These are phyloP conservation scores for Thielaviopsis punctulata DNA, from an alignment of 2,329 filamentous ascomycete genomes.

Conservation along the genomic window DNA sequence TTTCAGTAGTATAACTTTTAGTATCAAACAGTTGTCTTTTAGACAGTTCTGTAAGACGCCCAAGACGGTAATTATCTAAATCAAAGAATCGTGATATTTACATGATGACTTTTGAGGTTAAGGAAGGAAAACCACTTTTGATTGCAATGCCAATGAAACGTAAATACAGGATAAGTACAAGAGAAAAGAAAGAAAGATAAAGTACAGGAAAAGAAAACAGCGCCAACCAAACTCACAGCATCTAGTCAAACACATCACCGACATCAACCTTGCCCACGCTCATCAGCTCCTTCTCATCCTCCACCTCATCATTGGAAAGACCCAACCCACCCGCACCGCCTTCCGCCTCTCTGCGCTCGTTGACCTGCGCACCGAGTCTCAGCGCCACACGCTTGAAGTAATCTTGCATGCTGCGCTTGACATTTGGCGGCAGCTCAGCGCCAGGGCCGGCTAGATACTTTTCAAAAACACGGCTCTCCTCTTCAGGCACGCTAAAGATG, in stretches of 20 bases:
- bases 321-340: constrained; percentile 76
- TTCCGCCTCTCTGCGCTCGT: constrained; percentile 80
- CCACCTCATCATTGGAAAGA: constrained; percentile 73
- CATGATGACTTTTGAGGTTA: not conserved
- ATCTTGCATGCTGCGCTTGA: constrained; percentile 81
- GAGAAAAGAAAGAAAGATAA: not conserved
- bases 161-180: not conserved
- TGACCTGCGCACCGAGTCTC: constrained; percentile 67
- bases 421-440: constrained; percentile 47
- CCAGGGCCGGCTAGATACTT: constrained; percentile 64
- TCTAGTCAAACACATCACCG: constrained; percentile 13
- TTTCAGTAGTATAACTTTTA: not conserved
- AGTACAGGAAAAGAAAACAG: not conserved
- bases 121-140: not conserved
- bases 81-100: too few species aligned
- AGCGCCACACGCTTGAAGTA: constrained; percentile 92
- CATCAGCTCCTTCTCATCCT: constrained; percentile 93
- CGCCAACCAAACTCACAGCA: not conserved
- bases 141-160: not conserved
- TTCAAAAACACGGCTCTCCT: constrained; percentile 74
- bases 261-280: constrained; percentile 75
- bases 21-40: not conserved
- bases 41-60: not conserved
- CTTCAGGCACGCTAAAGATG: constrained; percentile 77
- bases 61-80: not conserved